Evolutionary conservation across 257 asterid genomes (phyloP).

Genomic region (Capsicum baccatum): DNA sequence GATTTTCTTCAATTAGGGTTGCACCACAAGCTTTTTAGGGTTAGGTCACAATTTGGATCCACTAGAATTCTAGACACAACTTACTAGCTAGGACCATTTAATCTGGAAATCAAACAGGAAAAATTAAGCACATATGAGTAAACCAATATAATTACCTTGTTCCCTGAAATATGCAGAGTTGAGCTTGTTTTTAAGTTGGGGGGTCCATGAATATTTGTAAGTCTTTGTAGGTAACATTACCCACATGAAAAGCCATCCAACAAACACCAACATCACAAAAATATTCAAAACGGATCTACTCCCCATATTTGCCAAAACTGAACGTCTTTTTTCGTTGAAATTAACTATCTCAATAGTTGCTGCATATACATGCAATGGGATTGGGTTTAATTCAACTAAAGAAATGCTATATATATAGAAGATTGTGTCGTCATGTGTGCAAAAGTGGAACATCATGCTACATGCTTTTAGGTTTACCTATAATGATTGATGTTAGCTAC

Average conservation of each 20-base stretch:
- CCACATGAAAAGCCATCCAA: constrained; percentile 57
- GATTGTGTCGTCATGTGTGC: background rate
- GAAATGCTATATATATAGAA: background rate
- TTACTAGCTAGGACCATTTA: background rate
- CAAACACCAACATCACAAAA: constrained; percentile 47
- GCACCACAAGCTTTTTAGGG: background rate
- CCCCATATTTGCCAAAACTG: constrained; percentile 27
- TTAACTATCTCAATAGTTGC: no score
- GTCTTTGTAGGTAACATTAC: constrained; percentile 54
- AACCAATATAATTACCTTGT: constrained; percentile 52
- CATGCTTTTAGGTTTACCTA: background rate
- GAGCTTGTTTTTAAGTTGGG: constrained; percentile 34
- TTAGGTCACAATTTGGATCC: background rate
- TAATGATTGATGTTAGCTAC: background rate
- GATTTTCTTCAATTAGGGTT: background rate
- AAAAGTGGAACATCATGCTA: background rate
- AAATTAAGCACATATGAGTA: background rate
- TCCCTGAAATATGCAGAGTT: constrained; percentile 73
- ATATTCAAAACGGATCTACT: constrained; percentile 40
- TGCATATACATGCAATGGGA: background rate
- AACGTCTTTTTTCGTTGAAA: no score
- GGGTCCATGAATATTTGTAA: constrained; percentile 56
- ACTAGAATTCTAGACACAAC: background rate
- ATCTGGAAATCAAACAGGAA: background rate
- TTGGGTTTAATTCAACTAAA: background rate